Evolutionary conservation across 1,284 basidiomycete species (phyloP), one percentile per base, ranked within the genome.

Genomic region (Sporisorium exsertum): DNA sequence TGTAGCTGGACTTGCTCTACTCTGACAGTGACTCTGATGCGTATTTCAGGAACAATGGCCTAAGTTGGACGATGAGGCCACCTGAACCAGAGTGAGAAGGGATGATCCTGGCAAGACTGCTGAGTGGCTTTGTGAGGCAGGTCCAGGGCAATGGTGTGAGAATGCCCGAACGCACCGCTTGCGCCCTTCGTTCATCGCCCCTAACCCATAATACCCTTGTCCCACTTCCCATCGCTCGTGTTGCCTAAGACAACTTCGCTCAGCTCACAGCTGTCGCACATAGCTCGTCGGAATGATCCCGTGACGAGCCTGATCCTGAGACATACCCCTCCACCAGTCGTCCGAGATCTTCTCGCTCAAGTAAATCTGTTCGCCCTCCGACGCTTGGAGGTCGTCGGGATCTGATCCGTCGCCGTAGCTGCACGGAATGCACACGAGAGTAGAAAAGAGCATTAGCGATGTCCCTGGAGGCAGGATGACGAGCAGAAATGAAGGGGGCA

Each of bases 241-340:
- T n/a, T n/a, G n/a, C n/a, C n/a, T n/a, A n/a, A n/a, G n/a, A n/a
- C n/a, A 32, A n/a, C 20, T 13, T 22, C 12, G 7, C 32, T 6
- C 50, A 32, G 20, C 33, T 40, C 26, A 77, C 32, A 70, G 51
- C 55, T 59, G 57, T 27, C 68, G 56, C 18, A 83, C 71, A 57
- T 83, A 83, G 7, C 58, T 65, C 0, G 64, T 58, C 0, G 81
- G 81, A n/a, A 83, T 80, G 37, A 83, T 81, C 12, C 81, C 81
- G 9, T 47, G 35, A n/a, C 64, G 57, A 4, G 49, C 18, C 24
- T 45, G 35, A 26, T 66, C 64, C 15, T 52, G 35, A 1, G 55
- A 60, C 37, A 46, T 61, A 1, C 26, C 64, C 15, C 80, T 65
- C 78, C 79, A 83, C 81, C 81, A 83, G 60, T 83, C 81, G 47